Base-by-base conservation (phyloP, 306 rosid species). In the Cicer cuneatum region DNA sequence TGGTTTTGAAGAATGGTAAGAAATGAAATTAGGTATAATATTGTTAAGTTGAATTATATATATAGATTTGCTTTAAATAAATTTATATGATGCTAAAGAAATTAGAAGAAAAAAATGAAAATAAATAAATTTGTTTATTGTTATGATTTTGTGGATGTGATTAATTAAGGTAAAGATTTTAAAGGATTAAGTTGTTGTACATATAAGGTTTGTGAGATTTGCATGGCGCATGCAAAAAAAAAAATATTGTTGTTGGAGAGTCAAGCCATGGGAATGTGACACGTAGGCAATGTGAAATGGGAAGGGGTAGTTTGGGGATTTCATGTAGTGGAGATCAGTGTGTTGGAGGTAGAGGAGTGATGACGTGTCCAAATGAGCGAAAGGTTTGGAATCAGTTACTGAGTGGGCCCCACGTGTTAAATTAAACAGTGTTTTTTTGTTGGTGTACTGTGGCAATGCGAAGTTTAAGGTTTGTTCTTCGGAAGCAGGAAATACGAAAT, bases 31-130 rank as follows among this genome's bases (percentile, higher is more conserved):
- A 43, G 51, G 75, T 57, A 3, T 8, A 53, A 3, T 8, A 53
- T 54, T n/a, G 60, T 69, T 49, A 14, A 14, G 11, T 56, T 49
- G 51, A 65, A 37, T 57, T 49, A 48, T 39, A 79, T 53, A 38
- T 54, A 49, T 21, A 41, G 40, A 46, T 80, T 80, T 69, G 42
- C 84, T 75, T 18, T 61, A 75, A 69, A 51, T 52, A 39, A 54
- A 19, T 54, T 8, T 40, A 8, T 14, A 29, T 12, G 12, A 52
- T 8, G 16, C 53, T 12, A 21, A 37, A 21, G 1, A 21, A 37
- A 7, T 41, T 24, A 1, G 47, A 2, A 14, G 29, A 7, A 5
- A 3, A 16, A 33, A 18, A 43, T 18, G 10, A 33, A 41, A 2
- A 47, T 42, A 24, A 33, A 21, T n/a, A 33, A 40, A 24, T 6